Conservation (phyloP, 192 early-diverging fungal genomes). For the Linnemannia schmuckeri region DNA sequence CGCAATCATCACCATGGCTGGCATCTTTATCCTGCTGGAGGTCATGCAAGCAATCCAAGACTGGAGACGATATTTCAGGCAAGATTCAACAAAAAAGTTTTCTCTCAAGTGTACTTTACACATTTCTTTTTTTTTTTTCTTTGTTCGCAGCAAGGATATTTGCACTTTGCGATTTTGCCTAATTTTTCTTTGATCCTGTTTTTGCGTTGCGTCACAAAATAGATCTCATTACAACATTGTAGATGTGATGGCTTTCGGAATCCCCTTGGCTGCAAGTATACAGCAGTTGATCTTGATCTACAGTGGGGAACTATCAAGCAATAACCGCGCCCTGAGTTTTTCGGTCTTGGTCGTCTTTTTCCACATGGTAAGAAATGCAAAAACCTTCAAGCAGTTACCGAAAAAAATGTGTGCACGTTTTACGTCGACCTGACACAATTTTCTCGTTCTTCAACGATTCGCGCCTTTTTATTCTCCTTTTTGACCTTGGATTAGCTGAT, state of each 20-base stretch:
- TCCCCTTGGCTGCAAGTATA: conserved; percentile 20
- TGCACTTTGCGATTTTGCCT: too few species aligned
- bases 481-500: neutral
- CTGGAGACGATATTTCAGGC: conserved; percentile 10
- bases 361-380: conserved; percentile 17
- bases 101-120: neutral
- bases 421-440: neutral
- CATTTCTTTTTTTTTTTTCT: neutral
- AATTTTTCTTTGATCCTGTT: neutral
- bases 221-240: conserved; percentile 28
- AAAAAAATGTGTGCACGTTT: too few species aligned
- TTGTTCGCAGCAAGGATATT: neutral
- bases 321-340: conserved; percentile 26
- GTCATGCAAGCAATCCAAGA: conserved; percentile 14
- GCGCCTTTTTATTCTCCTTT: neutral
- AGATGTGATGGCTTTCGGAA: conserved; percentile 5
- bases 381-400: too few species aligned
- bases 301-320: neutral
- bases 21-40: conserved; percentile 23
- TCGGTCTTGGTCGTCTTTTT: conserved; percentile 16
- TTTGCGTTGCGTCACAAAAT: neutral
- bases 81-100: neutral
- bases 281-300: conserved; percentile 6
- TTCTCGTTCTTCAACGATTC: neutral
- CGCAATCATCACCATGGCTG: conserved; percentile 14